Evolutionary conservation across 2,329 filamentous ascomycete genomes (phyloP).

Genomic region (Leptographium radiaticola): DNA sequence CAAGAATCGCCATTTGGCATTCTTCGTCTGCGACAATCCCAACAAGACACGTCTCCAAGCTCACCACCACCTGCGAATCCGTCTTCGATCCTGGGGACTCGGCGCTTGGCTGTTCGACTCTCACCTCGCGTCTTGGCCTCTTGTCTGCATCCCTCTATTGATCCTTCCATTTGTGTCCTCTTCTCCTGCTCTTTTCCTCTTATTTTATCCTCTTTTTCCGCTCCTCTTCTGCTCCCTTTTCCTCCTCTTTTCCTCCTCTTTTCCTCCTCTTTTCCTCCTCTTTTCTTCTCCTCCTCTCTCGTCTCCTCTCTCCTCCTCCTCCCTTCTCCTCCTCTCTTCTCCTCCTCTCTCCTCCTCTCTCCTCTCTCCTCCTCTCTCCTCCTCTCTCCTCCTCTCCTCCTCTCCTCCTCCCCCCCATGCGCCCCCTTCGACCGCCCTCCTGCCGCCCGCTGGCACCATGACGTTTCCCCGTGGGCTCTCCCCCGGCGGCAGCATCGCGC

Average conservation of each 20-base stretch:
- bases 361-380: neutral
- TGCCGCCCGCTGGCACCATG: conserved; percentile 38
- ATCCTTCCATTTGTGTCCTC: neutral
- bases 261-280: neutral
- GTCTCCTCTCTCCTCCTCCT: too few species aligned
- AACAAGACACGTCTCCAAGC: too few species aligned
- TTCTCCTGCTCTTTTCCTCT: neutral
- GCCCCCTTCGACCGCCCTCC: neutral
- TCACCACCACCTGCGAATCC: too few species aligned
- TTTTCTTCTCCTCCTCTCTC: neutral
- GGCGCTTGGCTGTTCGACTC: too few species aligned
- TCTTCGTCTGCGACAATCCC: too few species aligned
- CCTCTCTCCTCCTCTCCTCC: neutral
- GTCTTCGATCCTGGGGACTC: too few species aligned
- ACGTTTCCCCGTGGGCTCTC: conserved; percentile 63
- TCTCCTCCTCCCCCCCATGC: neutral
- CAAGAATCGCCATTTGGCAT: too few species aligned
- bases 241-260: neutral
- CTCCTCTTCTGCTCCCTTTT: neutral
- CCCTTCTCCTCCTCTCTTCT: neutral
- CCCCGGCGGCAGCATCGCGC: conserved; percentile 63
- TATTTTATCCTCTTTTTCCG: neutral
- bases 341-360: neutral
- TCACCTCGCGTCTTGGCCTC: too few species aligned
- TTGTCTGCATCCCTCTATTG: neutral